These are phyloP conservation scores for Avena eriantha DNA, from an alignment of 176 grass and related monocot species.

Conservation along the genomic window DNA sequence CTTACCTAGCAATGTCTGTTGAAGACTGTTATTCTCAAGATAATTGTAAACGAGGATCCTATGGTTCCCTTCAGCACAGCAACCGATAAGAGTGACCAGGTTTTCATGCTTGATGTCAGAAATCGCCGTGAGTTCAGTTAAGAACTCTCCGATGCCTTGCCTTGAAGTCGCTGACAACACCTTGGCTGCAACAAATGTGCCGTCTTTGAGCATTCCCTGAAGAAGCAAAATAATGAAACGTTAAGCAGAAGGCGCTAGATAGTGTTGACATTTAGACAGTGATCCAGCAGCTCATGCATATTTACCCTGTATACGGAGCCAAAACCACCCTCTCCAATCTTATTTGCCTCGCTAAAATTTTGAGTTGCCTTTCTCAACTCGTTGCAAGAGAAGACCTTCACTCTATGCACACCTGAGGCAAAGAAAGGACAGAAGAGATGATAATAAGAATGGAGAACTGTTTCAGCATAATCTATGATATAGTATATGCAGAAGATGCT, in stretches of 20 bases:
- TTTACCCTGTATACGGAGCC: conserved; percentile 84
- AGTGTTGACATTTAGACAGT: not conserved
- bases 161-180: conserved; percentile 73
- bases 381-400: conserved; percentile 70
- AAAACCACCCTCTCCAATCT: conserved; percentile 90
- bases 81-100: conserved; percentile 72
- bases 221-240: conserved; percentile 23
- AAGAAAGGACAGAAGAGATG: conserved; percentile 14
- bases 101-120: conserved; percentile 82
- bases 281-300: not conserved
- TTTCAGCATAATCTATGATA: not conserved
- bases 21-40: conserved; percentile 89
- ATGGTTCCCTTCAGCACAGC: conserved; percentile 66
- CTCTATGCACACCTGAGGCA: conserved; percentile 49
- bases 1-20: conserved; percentile 77
- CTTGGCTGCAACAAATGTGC: conserved; percentile 73
- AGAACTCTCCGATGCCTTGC: conserved; percentile 66
- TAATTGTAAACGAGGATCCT: conserved; percentile 88
- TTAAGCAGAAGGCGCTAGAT: conserved; percentile 13
- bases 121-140: conserved; percentile 41
- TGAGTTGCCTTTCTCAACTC: conserved; percentile 81
- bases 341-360: conserved; percentile 68
- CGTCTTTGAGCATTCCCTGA: conserved; percentile 71
- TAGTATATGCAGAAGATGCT: not conserved
- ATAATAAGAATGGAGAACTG: conserved; percentile 13